Base-by-base conservation (phyloP, 768 basidiomycete genomes). In the Trichaptum fuscoviolaceum region DNA sequence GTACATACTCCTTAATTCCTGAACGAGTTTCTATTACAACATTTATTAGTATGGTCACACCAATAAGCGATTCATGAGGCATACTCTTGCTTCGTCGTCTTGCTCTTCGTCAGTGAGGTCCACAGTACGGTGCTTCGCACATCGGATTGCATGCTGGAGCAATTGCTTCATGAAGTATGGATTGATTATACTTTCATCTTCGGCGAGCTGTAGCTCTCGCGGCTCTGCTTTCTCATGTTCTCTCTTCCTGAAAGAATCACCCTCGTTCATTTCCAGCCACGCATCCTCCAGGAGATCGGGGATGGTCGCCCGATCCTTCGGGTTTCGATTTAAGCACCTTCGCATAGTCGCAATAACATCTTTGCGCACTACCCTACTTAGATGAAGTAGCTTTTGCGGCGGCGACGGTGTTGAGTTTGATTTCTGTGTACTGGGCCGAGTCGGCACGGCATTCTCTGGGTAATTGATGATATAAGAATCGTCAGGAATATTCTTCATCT, bases 401-500 rank as follows among this genome's bases (percentile, higher is more conserved):
- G 85, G 80, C 24, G 80, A 76, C 26, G 78, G 75, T 35, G 79
- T 71, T 10, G 25, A 27, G 60, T 68, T 35, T 25, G 67, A 62
- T 30, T 65, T 58, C 42, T 67, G 42, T 42, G 66, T 24, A 60
- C 64, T 63, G 9, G 84, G 81, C 15, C 83, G 74, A 15, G 78
- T 78, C 4, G 89, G 90, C 5, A 81, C 76, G 2, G 91, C 81
- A 69, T 84, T 83, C 58, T 88, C 87, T 1, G 93, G 92, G 74
- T 90, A 99, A n/a, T 89, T 85, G 72, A 99, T 97, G 25, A 82
- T 76, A 70, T 95, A 83, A 0, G 80, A 77, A 12, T 84, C 78
- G 76, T 96, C 90, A 10, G 94, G 93, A 71, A 99, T 99, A 8
- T 92, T 92, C 70, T 89, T 90, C 92, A 98, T 95, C 80, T 97